Percentiles rank a stretch among this genome's conserved stretches.
Conservation (phyloP, 2,329 filamentous ascomycete species). For the Aspergillus calidoustus region DNA sequence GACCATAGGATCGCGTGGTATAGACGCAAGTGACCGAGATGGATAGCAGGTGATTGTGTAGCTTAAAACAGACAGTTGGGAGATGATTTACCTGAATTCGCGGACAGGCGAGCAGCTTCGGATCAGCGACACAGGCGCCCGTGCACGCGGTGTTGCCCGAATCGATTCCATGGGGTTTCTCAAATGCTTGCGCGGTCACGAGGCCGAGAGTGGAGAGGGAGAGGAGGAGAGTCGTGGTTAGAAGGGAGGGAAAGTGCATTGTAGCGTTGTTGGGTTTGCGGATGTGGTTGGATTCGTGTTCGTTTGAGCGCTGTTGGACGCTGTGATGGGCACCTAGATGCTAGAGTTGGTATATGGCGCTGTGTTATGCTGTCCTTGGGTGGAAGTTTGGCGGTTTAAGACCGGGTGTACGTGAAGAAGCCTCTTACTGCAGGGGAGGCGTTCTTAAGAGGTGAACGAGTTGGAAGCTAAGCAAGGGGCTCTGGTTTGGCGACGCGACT, state of each 20-base stretch:
- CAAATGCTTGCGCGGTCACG: conserved; percentile 4
- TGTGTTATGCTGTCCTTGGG: not conserved
- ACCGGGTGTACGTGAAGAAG: not conserved
- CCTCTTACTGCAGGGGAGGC: not conserved
- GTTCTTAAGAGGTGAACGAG: not conserved
- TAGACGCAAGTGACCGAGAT: not conserved
- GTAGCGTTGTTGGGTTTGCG: not conserved
- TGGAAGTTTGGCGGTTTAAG: not conserved
- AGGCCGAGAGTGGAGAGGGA: conserved; percentile 18
- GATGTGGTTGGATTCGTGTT: not conserved
- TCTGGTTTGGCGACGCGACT: not conserved
- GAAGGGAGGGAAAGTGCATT: conserved; percentile 26
- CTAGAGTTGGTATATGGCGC: not conserved
- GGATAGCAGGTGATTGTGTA: not conserved
- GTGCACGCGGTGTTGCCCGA: conserved; percentile 16
- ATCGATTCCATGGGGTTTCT: conserved; percentile 16
- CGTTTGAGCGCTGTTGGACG: not conserved
- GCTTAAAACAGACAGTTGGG: not conserved
- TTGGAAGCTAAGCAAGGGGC: not conserved
- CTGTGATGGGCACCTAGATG: not conserved
- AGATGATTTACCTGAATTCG: not conserved
- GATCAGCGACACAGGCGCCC: conserved; percentile 10
- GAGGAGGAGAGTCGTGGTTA: conserved; percentile 22
- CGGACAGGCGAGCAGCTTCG: not conserved
- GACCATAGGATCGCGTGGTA: not conserved